Percentiles rank a stretch among this genome's conserved stretches.
Conservation (phyloP, 2,329 filamentous ascomycete species). For the Blastomyces percursus region DNA sequence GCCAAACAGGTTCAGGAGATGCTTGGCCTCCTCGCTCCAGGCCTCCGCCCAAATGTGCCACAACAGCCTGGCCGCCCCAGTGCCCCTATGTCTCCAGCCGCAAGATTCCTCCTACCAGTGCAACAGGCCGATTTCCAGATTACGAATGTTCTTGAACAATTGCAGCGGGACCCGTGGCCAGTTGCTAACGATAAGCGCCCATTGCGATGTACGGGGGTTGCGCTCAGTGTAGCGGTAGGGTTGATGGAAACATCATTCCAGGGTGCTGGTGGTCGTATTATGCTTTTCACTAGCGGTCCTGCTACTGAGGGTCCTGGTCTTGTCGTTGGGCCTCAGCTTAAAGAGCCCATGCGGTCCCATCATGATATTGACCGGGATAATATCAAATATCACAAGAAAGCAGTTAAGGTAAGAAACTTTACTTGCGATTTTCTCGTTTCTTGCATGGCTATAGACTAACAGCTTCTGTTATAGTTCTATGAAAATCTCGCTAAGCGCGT, state of each 20-base stretch:
- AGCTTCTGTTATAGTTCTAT: slow-evolving; percentile 59
- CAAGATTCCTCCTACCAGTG: slow-evolving; percentile 85
- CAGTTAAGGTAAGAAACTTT: slow-evolving; percentile 59
- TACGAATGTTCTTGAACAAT: slow-evolving; percentile 85
- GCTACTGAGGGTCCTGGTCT: slow-evolving; percentile 94
- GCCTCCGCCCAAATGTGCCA: slow-evolving; percentile 60
- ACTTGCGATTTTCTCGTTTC: neutral
- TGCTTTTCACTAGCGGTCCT: slow-evolving; percentile 92
- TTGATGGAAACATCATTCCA: slow-evolving; percentile 90
- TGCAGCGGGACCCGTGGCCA: slow-evolving; percentile 96
- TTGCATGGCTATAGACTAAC: slow-evolving; percentile 14
- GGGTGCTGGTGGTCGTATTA: slow-evolving; percentile 87
- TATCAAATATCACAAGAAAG: slow-evolving; percentile 99
- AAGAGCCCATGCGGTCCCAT: slow-evolving; percentile 93
- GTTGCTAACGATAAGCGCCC: slow-evolving; percentile 86
- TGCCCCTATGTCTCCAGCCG: slow-evolving; percentile 66
- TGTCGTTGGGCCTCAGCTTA: slow-evolving; percentile 89
- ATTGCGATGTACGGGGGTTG: slow-evolving; percentile 86
- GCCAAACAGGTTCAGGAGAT: slow-evolving; percentile 99
- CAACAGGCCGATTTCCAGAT: slow-evolving; percentile 95
- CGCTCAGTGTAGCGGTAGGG: slow-evolving; percentile 88
- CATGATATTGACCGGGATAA: slow-evolving; percentile 98
- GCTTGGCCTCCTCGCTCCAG: slow-evolving; percentile 69
- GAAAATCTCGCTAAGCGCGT: slow-evolving; percentile 87
- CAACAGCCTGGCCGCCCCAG: slow-evolving; percentile 64